Evolutionary conservation across 148 eudicot genomes (phyloP).

Genomic region (Rhododendron molle): DNA sequence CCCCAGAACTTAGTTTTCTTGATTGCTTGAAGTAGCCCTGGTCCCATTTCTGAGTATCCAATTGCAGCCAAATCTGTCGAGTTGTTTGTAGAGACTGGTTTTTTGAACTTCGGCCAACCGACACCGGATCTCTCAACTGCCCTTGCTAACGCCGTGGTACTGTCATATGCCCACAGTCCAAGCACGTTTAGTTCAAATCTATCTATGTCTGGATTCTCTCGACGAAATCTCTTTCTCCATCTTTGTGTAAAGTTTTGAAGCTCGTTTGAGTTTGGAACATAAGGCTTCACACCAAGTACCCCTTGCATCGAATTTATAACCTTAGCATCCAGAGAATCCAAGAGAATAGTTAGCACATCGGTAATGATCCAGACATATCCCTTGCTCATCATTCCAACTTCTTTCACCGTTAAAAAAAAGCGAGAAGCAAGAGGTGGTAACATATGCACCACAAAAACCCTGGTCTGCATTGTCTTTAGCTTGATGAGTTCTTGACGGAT

Average conservation of each 20-base stretch:
- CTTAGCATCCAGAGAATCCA: constrained; percentile 25
- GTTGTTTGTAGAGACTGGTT: not conserved
- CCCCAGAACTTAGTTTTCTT: constrained; percentile 35
- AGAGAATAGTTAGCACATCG: constrained; percentile 33
- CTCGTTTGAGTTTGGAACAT: constrained; percentile 29
- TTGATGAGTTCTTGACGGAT: constrained; percentile 42
- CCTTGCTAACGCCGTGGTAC: constrained; percentile 43
- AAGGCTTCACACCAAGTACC: constrained; percentile 39
- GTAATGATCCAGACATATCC: constrained; percentile 76
- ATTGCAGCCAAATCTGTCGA: constrained; percentile 32
- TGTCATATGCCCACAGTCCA: constrained; percentile 64
- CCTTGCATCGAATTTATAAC: constrained; percentile 6
- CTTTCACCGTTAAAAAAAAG: constrained; percentile 21
- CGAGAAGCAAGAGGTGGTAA: constrained; percentile 34
- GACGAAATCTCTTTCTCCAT: constrained; percentile 37
- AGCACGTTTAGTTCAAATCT: constrained; percentile 26
- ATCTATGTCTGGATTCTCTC: constrained; percentile 35
- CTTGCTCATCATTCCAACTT: constrained; percentile 53
- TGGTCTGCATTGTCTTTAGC: constrained; percentile 46
- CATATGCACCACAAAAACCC: constrained; percentile 75
- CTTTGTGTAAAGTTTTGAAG: constrained; percentile 26
- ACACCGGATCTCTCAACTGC: constrained; percentile 35
- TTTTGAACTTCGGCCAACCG: constrained; percentile 17
- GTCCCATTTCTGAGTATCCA: too few relatives aligned
- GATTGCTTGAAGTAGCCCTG: constrained; percentile 29